Conservation (phyloP, 352 stramenopile species). For the Phytopythium oedochilum region DNA sequence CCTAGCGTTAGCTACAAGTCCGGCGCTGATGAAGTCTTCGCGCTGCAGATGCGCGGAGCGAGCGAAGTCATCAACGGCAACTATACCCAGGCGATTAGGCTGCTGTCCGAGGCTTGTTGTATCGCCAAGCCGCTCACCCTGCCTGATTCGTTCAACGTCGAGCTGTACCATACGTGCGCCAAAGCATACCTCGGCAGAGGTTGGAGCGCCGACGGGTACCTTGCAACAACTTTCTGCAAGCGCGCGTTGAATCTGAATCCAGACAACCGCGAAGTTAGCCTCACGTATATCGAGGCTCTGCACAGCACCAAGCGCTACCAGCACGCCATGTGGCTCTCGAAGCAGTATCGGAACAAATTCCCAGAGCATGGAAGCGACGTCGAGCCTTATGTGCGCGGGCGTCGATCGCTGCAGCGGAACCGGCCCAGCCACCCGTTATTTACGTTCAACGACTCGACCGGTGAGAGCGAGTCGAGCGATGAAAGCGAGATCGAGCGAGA, state of each 20-base stretch:
- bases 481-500: slow-evolving; percentile 18
- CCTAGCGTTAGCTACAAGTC: slow-evolving; percentile 10
- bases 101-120: slow-evolving; percentile 30
- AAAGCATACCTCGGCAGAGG: slow-evolving; percentile 59
- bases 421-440: not conserved
- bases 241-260: slow-evolving; percentile 50
- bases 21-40: slow-evolving; percentile 4
- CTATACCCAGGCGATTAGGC: slow-evolving; percentile 33
- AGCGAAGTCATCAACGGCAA: slow-evolving; percentile 15
- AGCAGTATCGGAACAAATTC: slow-evolving; percentile 40
- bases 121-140: slow-evolving; percentile 7
- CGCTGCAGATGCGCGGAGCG: slow-evolving; percentile 3
- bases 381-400: slow-evolving; percentile 6
- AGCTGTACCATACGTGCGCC: slow-evolving; percentile 46
- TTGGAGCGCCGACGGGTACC: slow-evolving; percentile 66
- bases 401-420: not conserved
- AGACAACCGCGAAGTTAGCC: slow-evolving; percentile 34
- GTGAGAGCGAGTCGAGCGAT: slow-evolving; percentile 16
- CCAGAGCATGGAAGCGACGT: slow-evolving; percentile 45
- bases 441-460: not conserved
- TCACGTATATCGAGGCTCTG: slow-evolving; percentile 61
- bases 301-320: slow-evolving; percentile 27
- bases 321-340: slow-evolving; percentile 37
- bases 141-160: slow-evolving; percentile 7
- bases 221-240: slow-evolving; percentile 62